Conservation (phyloP, 257 asterid species). For the Ballota nigra region DNA sequence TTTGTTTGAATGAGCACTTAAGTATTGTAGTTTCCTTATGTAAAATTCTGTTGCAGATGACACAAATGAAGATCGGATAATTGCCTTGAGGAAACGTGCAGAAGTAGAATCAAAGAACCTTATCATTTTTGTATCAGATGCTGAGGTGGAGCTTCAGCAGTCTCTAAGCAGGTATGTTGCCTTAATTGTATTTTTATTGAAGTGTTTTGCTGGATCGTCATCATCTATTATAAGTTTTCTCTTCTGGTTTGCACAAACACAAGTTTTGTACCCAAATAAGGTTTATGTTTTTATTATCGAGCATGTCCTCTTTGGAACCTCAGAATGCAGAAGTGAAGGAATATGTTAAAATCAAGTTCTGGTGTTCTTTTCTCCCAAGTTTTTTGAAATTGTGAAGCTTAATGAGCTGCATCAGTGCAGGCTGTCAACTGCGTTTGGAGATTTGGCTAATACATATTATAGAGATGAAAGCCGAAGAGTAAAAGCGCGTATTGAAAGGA, state of each 20-base stretch:
- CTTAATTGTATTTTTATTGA: conserved; percentile 9
- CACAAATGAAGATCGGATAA: conserved; percentile 87
- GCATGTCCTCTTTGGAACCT: conserved; percentile 10
- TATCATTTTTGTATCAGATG: conserved; percentile 57
- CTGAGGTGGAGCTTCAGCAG: conserved; percentile 62
- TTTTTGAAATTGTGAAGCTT: conserved; percentile 21
- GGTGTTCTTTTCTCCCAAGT: neutral
- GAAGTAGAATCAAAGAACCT: conserved; percentile 80
- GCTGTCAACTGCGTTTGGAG: conserved; percentile 62
- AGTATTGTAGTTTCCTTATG: conserved; percentile 7
- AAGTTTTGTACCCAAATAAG: neutral
- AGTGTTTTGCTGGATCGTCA: conserved; percentile 10
- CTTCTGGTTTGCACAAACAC: conserved; percentile 11
- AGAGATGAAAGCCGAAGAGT: conserved; percentile 87
- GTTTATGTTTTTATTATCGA: neutral
- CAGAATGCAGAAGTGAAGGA: neutral
- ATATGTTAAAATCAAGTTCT: conserved; percentile 10
- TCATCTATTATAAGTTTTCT: conserved; percentile 8
- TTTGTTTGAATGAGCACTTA: conserved; percentile 1
- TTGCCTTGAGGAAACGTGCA: conserved; percentile 88
- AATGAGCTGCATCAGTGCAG: conserved; percentile 45
- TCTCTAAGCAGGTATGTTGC: conserved; percentile 77
- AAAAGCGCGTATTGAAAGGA: conserved; percentile 78
- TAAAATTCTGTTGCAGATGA: conserved; percentile 57
- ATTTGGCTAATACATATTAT: conserved; percentile 70